phyloP scores from a whole-genome alignment of 2,329 filamentous ascomycete genomes.

The Verticillium longisporum region DNA sequence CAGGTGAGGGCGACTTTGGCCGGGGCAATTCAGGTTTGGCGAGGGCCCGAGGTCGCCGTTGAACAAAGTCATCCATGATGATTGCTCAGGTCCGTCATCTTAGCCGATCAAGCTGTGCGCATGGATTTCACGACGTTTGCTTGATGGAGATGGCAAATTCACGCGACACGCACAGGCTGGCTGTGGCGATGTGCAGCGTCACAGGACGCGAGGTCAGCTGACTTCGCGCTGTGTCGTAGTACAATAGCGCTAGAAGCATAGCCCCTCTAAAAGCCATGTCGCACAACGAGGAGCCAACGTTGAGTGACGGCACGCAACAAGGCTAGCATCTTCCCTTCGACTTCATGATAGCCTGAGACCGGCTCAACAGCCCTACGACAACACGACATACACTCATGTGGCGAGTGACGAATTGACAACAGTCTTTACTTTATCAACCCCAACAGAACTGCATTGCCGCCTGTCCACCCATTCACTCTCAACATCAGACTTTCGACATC shows the following conservation, averaged over 20 bases:
- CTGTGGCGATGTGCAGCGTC: background rate
- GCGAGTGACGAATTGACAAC: no score
- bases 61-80: constrained; percentile 32
- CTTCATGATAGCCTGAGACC: background rate
- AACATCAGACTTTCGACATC: no score
- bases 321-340: background rate
- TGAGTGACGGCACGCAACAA: background rate
- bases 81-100: background rate
- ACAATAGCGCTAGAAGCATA: background rate
- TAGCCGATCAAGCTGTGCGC: background rate
- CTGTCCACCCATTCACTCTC: no score
- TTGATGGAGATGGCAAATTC: constrained; percentile 1
- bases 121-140: background rate
- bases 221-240: constrained; percentile 13
- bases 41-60: constrained; percentile 11
- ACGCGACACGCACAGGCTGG: background rate
- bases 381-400: background rate
- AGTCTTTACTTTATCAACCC: no score
- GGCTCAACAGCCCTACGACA: background rate
- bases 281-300: background rate
- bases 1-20: constrained; percentile 3
- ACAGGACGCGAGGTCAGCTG: constrained; percentile 32
- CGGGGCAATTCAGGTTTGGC: constrained; percentile 5
- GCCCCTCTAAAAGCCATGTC: background rate
- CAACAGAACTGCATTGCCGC: no score